phyloP scores from a whole-genome alignment of 2,329 filamentous ascomycete species.

The Claviceps cyperi region DNA sequence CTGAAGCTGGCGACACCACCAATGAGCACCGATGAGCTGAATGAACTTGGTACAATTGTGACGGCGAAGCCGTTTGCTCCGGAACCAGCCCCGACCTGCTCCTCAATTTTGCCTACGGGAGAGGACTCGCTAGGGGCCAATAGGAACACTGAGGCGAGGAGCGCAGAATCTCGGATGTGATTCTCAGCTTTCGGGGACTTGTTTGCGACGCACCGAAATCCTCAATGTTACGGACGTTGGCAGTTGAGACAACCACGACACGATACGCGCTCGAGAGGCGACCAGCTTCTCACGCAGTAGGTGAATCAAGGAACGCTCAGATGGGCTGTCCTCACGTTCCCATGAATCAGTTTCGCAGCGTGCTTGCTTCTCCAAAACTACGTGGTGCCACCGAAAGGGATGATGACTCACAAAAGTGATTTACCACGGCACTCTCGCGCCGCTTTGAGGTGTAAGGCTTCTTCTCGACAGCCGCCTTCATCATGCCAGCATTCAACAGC shows the following conservation, averaged over 20 bases:
- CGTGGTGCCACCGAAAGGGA: too few species aligned
- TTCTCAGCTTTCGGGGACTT: too few species aligned
- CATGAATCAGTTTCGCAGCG: neutral
- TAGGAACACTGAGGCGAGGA: constrained; percentile 34
- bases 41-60: constrained; percentile 33
- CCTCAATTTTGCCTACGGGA: constrained; percentile 20
- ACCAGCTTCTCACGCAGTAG: constrained; percentile 33
- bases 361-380: too few species aligned
- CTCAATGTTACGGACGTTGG: too few species aligned
- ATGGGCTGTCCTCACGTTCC: constrained; percentile 25
- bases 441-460: constrained; percentile 30
- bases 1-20: constrained; percentile 37
- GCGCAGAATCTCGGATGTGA: too few species aligned
- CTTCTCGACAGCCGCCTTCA: constrained; percentile 19
- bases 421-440: constrained; percentile 36
- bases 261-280: constrained; percentile 29
- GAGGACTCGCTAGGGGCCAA: constrained; percentile 1
- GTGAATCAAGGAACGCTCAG: constrained; percentile 37
- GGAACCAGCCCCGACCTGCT: constrained; percentile 25
- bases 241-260: too few species aligned
- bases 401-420: constrained; percentile 31
- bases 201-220: too few species aligned
- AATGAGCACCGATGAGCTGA: constrained; percentile 36
- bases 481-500: constrained; percentile 33
- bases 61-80: constrained; percentile 15